Evolutionary conservation across 2,329 filamentous ascomycete genomes (phyloP), one percentile per base, ranked within the genome.

Genomic region (Alternaria gaisen): DNA sequence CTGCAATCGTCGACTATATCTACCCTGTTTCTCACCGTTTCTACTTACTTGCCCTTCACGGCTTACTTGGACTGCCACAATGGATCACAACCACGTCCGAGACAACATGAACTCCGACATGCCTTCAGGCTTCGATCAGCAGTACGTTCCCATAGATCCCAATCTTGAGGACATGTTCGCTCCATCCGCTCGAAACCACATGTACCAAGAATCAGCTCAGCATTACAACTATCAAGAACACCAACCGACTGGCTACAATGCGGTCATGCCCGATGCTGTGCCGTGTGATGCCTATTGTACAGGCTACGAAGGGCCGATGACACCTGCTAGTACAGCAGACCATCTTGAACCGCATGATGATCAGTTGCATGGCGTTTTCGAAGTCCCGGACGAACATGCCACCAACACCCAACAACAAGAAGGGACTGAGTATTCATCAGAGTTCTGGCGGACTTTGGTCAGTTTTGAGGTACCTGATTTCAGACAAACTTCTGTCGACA

Each of bases 401-500:
- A 54, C 20, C 24, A 20, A 34, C 12, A n/a, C 34, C 2, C 22
- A 53, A 24, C 34, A 36, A 14, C 38, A 57, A 16, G 38, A 51
- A 10, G 28, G 26, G 32, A 16, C 24, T n/a, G 30, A 34, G 6
- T 14, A 38, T 7, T 10, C 14, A 30, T 20, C 24, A 1, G 40
- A 56, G 12, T 16, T 41, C 12, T 56, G 57, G 57, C 22, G 10
- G 30, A 48, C 12, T 26, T 46, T 56, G 28, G 40, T 60, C 12
- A 46, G 43, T 55, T 53, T 53, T 34, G 32, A 53, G 7, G 43
- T 61, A 3, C 52, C 63, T 4, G 48, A 56, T 55, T 38, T 48
- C 8, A 52, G 55, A n/a, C 47, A 57, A 32, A 46, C n/a, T 26
- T 56, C 44, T 18, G 53, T 64, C 56, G 47, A 41, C 41, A 22